Conservation (phyloP, 805 yeast genomes). For the Lipomyces lipofer region DNA sequence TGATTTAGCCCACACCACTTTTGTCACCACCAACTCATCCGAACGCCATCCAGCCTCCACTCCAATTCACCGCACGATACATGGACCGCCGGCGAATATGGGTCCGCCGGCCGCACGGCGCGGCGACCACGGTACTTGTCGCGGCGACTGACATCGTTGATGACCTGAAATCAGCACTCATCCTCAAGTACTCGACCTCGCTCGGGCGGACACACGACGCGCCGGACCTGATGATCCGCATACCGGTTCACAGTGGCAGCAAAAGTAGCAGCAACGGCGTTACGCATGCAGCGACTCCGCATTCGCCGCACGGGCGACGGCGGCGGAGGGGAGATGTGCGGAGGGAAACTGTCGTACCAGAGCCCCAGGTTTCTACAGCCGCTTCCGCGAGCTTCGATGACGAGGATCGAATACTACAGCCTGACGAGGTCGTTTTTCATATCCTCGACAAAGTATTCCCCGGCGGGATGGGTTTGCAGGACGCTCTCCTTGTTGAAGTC, state of each 20-base stretch:
- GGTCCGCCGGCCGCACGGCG: conserved; percentile 41
- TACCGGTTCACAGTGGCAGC: conserved; percentile 20
- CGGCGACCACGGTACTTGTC: conserved; percentile 70
- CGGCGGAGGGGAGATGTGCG: conserved; percentile 4
- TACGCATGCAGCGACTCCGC: conserved; percentile 18
- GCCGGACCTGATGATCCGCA: conserved; percentile 51
- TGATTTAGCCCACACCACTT: background rate
- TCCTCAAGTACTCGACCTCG: conserved; percentile 66
- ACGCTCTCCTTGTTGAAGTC: conserved; percentile 62
- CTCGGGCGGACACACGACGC: conserved; percentile 64
- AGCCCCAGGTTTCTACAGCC: background rate
- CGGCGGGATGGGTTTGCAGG: conserved; percentile 64
- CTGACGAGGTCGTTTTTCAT: conserved; percentile 62
- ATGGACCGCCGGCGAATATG: conserved; percentile 39
- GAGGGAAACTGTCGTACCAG: background rate
- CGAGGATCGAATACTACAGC: conserved; percentile 41
- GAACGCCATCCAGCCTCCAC: background rate
- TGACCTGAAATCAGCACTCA: conserved; percentile 69
- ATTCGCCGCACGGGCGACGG: conserved; percentile 4
- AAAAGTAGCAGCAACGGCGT: conserved; percentile 8
- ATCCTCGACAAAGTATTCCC: conserved; percentile 63
- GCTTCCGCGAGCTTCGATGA: background rate
- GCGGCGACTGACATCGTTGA: conserved; percentile 69
- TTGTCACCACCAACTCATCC: background rate
- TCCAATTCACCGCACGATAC: background rate